Percentiles rank a stretch among this genome's conserved stretches.
Conservation (phyloP, 805 yeast genomes). For the Saturnispora mendoncae region DNA sequence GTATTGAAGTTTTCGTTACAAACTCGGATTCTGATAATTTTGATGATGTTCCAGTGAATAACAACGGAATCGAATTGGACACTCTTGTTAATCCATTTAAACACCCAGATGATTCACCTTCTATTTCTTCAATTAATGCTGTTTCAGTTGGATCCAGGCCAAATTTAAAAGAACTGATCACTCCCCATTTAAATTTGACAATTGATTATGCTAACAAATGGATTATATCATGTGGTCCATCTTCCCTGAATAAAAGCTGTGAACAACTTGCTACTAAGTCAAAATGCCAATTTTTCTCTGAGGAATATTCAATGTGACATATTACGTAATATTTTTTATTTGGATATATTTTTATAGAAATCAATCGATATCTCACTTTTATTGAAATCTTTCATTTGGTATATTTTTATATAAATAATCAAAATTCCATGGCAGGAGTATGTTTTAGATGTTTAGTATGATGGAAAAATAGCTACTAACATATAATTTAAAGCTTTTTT, state of each 20-base stretch:
- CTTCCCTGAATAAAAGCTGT: conserved; percentile 34
- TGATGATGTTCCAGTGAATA: conserved; percentile 2
- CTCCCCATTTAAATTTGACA: conserved; percentile 22
- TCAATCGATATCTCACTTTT: too few relatives aligned
- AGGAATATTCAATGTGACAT: conserved; percentile 33
- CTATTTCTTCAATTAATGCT: conserved; percentile 12
- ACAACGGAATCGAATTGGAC: conserved; percentile 23
- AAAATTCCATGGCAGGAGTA: conserved; percentile 5
- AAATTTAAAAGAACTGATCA: conserved; percentile 28
- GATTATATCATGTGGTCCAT: conserved; percentile 55
- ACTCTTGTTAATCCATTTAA: conserved; percentile 14
- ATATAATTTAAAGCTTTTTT: neutral
- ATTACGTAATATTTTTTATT: neutral
- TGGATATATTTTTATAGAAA: neutral
- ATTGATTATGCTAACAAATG: conserved; percentile 35
- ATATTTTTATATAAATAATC: neutral
- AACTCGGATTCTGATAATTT: conserved; percentile 6
- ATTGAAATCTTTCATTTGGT: too few relatives aligned
- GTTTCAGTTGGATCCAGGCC: conserved; percentile 35
- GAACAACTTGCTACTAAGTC: conserved; percentile 29
- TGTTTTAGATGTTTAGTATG: neutral
- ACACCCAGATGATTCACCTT: conserved; percentile 8
- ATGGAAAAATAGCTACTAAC: conserved; percentile 2
- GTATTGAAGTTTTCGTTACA: conserved; percentile 35
- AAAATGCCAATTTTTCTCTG: conserved; percentile 35